Percentiles rank a stretch among this genome's conserved stretches.
Conservation (phyloP, 2,329 filamentous ascomycete genomes). For the Botrytis medusae region DNA sequence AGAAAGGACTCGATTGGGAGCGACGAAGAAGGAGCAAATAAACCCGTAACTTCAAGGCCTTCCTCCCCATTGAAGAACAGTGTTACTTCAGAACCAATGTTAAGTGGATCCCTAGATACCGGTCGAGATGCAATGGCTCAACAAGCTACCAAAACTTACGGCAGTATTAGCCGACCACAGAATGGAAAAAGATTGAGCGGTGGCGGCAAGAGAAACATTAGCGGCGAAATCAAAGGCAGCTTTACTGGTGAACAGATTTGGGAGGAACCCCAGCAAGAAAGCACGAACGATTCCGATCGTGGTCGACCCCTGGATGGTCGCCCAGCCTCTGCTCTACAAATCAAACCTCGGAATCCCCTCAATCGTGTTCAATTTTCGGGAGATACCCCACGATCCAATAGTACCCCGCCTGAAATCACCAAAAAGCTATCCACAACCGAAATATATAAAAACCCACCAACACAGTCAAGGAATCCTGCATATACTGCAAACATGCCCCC, state of each 20-base stretch:
- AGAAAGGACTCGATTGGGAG: conserved; percentile 40
- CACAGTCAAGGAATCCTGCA: conserved; percentile 75
- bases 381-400: conserved; percentile 45
- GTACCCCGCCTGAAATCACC: conserved; percentile 45
- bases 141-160: conserved; percentile 33
- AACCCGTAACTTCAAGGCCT: background rate
- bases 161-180: conserved; percentile 27
- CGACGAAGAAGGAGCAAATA: conserved; percentile 37
- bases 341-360: conserved; percentile 65
- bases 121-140: conserved; percentile 22
- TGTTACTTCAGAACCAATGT: conserved; percentile 33
- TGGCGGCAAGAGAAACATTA: conserved; percentile 59
- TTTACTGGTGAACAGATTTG: conserved; percentile 82
- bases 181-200: conserved; percentile 29
- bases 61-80: conserved; percentile 40
- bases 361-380: conserved; percentile 55
- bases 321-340: conserved; percentile 50
- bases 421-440: conserved; percentile 56
- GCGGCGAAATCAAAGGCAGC: conserved; percentile 60
- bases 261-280: conserved; percentile 71
- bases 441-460: conserved; percentile 80
- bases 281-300: conserved; percentile 22
- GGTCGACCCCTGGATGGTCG: conserved; percentile 33
- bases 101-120: conserved; percentile 33
- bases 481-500: conserved; percentile 66